phyloP scores from a whole-genome alignment of 352 stramenopile genomes.

The Pseudoperonospora humuli region DNA sequence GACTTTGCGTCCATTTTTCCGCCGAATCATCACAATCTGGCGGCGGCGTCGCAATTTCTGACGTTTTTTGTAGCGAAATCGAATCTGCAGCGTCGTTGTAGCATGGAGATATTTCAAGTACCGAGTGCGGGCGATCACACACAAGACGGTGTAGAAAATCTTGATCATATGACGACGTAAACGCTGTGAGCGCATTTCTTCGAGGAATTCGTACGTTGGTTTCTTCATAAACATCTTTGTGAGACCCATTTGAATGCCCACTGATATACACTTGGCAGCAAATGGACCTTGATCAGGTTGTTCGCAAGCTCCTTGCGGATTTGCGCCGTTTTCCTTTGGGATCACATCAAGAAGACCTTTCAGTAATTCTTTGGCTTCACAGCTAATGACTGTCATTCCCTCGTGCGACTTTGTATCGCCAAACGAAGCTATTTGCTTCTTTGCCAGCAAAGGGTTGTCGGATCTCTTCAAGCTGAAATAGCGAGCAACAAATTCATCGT shows the following conservation, averaged over 20 bases:
- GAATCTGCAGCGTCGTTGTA: conserved; percentile 43
- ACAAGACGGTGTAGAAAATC: conserved; percentile 67
- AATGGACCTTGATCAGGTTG: conserved; percentile 65
- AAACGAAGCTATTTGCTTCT: conserved; percentile 33
- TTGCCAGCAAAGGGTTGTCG: conserved; percentile 34
- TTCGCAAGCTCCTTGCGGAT: conserved; percentile 69
- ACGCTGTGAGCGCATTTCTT: conserved; percentile 74
- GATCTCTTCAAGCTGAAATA: conserved; percentile 67
- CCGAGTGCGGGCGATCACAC: conserved; percentile 38
- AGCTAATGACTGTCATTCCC: conserved; percentile 27
- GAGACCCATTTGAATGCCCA: conserved; percentile 87
- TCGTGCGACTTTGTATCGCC: conserved; percentile 35
- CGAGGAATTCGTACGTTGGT: conserved; percentile 86
- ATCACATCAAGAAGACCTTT: conserved; percentile 87
- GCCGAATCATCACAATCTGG: conserved; percentile 31
- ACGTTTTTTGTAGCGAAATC: conserved; percentile 50
- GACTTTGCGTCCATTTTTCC: conserved; percentile 37
- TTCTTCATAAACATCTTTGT: conserved; percentile 95
- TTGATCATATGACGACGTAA: conserved; percentile 66
- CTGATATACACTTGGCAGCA: conserved; percentile 41
- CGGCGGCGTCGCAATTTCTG: conserved; percentile 23
- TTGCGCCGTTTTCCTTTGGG: conserved; percentile 78
- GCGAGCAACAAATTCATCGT: conserved; percentile 60
- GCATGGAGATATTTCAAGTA: conserved; percentile 56
- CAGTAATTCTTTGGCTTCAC: conserved; percentile 69